Evolutionary conservation across 768 basidiomycete genomes (phyloP).

Genomic region (Hypholoma fasciculare): DNA sequence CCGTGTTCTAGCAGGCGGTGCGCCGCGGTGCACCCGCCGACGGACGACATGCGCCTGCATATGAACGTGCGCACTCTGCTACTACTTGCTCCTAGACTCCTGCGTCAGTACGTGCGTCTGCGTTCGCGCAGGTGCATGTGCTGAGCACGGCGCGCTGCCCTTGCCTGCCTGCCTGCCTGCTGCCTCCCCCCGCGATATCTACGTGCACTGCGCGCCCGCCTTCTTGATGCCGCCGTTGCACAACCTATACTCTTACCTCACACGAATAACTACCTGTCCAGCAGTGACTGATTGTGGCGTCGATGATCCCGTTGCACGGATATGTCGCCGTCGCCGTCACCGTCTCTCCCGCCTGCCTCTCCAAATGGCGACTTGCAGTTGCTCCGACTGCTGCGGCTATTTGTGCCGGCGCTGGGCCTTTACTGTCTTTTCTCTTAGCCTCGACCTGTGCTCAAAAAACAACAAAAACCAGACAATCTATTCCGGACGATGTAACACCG

Average conservation of each 20-base stretch:
- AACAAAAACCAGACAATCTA: too few relatives aligned
- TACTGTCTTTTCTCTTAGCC: too few relatives aligned
- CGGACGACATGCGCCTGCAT: neutral
- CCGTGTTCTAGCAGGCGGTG: constrained; percentile 62
- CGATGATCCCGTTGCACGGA: neutral
- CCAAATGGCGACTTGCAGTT: too few relatives aligned
- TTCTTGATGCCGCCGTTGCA: neutral
- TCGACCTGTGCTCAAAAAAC: too few relatives aligned
- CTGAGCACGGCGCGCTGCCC: neutral
- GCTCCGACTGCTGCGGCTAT: too few relatives aligned
- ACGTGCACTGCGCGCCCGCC: neutral
- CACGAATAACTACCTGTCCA: neutral
- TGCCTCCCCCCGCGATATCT: neutral
- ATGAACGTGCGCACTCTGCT: neutral
- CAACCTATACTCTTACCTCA: neutral
- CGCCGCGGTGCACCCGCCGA: neutral
- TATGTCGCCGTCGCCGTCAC: neutral
- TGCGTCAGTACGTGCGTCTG: neutral
- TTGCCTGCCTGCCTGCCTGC: neutral
- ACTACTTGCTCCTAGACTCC: neutral
- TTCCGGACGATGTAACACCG: too few relatives aligned
- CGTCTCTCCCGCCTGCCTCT: too few relatives aligned
- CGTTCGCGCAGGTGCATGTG: neutral
- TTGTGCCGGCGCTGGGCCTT: too few relatives aligned
- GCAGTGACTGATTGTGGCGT: neutral